Evolutionary conservation across 1,139 yeast genomes (phyloP).

Genomic region (Debaryomyces subglobosus): DNA sequence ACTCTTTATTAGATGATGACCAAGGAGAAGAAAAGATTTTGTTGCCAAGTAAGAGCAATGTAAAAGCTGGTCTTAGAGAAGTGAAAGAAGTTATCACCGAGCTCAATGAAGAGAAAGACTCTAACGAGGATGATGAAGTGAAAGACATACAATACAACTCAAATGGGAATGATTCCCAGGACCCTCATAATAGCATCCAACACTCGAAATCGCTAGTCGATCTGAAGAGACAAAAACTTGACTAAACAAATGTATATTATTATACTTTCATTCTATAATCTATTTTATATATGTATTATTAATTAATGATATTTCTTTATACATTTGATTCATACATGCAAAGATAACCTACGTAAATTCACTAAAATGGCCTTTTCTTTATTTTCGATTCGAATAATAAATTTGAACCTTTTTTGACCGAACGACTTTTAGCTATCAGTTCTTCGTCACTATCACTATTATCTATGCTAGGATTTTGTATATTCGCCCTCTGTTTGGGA

Average conservation of each 20-base stretch:
- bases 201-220: background rate
- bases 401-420: slow-evolving; percentile 21
- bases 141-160: background rate
- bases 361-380: slow-evolving; percentile 26
- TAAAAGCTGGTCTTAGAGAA: background rate
- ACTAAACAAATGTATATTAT: slow-evolving; percentile 3
- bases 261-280: slow-evolving; percentile 1
- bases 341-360: background rate
- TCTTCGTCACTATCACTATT: slow-evolving; percentile 20
- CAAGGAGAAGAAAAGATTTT: background rate
- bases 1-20: slow-evolving; percentile 31
- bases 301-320: slow-evolving; percentile 1
- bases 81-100: background rate
- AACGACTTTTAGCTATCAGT: slow-evolving; percentile 13
- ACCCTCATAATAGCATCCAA: background rate
- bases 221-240: slow-evolving; percentile 5
- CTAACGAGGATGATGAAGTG: background rate
- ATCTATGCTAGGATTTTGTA: background rate
- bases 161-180: background rate
- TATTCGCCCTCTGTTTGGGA: background rate
- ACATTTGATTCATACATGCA: background rate
- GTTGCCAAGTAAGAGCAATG: background rate
- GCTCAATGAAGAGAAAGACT: background rate
- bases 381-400: slow-evolving; percentile 16
- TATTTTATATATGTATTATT: slow-evolving; percentile 5